phyloP scores from a whole-genome alignment of 2,329 filamentous ascomycete genomes.

The Aspergillus tubingensis region DNA sequence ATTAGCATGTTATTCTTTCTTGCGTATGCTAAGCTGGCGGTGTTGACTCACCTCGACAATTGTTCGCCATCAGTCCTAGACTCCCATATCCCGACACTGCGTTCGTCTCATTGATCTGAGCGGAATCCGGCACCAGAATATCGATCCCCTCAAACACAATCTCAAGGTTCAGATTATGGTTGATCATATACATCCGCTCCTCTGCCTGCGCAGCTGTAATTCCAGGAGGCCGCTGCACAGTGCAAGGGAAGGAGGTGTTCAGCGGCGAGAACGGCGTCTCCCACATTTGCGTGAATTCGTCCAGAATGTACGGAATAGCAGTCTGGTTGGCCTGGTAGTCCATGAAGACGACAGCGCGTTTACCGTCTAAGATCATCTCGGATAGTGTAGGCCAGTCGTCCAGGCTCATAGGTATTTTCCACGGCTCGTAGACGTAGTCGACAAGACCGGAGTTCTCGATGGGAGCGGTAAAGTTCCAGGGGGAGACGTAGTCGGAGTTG shows the following conservation, averaged over 20 bases:
- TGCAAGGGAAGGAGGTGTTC: slow-evolving; percentile 72
- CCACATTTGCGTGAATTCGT: slow-evolving; percentile 87
- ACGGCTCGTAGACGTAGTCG: slow-evolving; percentile 72
- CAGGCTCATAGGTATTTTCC: slow-evolving; percentile 68
- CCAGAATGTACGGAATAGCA: slow-evolving; percentile 81
- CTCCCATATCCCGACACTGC: slow-evolving; percentile 66
- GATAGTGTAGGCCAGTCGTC: slow-evolving; percentile 82
- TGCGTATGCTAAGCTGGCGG: no score
- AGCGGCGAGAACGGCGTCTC: slow-evolving; percentile 83
- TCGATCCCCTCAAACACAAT: slow-evolving; percentile 65
- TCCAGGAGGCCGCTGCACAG: slow-evolving; percentile 71
- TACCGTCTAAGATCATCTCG: slow-evolving; percentile 69
- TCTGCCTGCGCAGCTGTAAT: slow-evolving; percentile 56
- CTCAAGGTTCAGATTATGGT: slow-evolving; percentile 86
- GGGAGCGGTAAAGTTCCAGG: slow-evolving; percentile 64
- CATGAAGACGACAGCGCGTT: slow-evolving; percentile 77
- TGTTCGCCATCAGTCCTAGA: slow-evolving; percentile 63
- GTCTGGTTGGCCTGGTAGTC: slow-evolving; percentile 82
- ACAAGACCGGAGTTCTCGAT: slow-evolving; percentile 72
- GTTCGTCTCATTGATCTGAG: slow-evolving; percentile 73
- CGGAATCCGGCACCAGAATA: slow-evolving; percentile 71
- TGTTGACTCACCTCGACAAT: slow-evolving; percentile 56
- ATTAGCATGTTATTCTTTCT: neutral
- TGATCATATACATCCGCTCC: slow-evolving; percentile 75
- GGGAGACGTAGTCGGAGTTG: slow-evolving; percentile 72